phyloP scores from a whole-genome alignment of 768 basidiomycete genomes.

The Xerocomellus chrysenteron region DNA sequence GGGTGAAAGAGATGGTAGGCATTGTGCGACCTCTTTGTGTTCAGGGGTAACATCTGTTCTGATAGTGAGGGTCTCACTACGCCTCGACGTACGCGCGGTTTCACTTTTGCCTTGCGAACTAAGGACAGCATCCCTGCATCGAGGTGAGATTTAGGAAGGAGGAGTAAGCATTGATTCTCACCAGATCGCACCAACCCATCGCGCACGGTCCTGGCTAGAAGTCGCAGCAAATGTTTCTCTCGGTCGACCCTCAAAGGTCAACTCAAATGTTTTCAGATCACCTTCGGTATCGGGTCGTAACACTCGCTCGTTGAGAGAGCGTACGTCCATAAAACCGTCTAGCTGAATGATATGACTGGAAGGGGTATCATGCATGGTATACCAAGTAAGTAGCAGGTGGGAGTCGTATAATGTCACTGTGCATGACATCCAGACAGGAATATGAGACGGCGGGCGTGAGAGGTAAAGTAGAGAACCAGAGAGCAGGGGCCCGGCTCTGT shows the following conservation, averaged over 20 bases:
- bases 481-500: neutral
- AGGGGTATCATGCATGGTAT: conserved; percentile 40
- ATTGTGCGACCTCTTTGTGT: neutral
- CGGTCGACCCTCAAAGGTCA: conserved; percentile 53
- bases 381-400: conserved; percentile 50
- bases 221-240: conserved; percentile 62
- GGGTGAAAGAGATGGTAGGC: conserved; percentile 8
- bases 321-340: conserved; percentile 58
- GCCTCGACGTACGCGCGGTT: neutral
- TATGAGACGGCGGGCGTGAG: conserved; percentile 30
- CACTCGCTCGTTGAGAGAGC: conserved; percentile 53
- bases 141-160: neutral
- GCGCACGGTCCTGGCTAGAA: conserved; percentile 61
- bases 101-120: conserved; percentile 32
- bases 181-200: conserved; percentile 78
- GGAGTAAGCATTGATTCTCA: conserved; percentile 28
- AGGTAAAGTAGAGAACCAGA: conserved; percentile 48
- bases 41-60: conserved; percentile 13
- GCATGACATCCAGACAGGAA: conserved; percentile 53
- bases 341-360: conserved; percentile 49
- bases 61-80: conserved; percentile 8
- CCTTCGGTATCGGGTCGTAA: conserved; percentile 42
- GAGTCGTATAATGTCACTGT: conserved; percentile 35
- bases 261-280: conserved; percentile 59
- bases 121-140: conserved; percentile 58